Evolutionary conservation across 352 stramenopile genomes (phyloP), one percentile per base, ranked within the genome.

Genomic region (Globisporangium acanthophoron): DNA sequence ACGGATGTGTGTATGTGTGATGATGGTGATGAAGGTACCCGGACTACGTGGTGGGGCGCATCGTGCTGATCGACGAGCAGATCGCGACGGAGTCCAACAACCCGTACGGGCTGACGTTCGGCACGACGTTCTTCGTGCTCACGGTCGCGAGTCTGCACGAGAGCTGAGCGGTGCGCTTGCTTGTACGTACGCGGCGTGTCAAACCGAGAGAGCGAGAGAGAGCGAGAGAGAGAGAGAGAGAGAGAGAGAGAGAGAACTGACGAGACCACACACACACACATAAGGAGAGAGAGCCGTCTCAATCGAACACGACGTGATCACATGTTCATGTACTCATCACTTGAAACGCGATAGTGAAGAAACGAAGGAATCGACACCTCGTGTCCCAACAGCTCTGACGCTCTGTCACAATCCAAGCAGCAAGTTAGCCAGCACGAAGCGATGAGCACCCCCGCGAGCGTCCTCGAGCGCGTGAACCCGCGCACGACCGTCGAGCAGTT

Each of bases 61-160:
- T 95, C 56, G 82, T 95, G 62, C 68, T 93, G 29, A 94, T 95
- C 51, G 86, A 95, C 66, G 82, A 94, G 65, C 84, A 92, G 52
- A 74, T 78, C n/a, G 82, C 86, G 39, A 89, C 71, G 15, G 86
- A 95, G 43, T 39, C 63, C 31, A 76, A 91, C 71, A 95, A 95
- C 58, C 86, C 86, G 13, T 95, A 91, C 73, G 70, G 71, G 2
- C 62, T 95, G 12, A 70, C 85, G 57, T 61, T 90, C 29, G 82
- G 78, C 59, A 91, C 79, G n/a, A 88, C 75, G 41, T 94, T 95
- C 67, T 95, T 90, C 69, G 76, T 92, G 54, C 67, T 95, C 66
- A 95, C 86, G 33, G 86, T 95, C 56, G 71, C 81, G 20, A 92
- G 79, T 52, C 75, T 93, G 37, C 79, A 90, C 70, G 84, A 93